Evolutionary conservation across 2,329 filamentous ascomycete species (phyloP), one percentile per base, ranked within the genome.

Genomic region (Colletotrichum sp.): DNA sequence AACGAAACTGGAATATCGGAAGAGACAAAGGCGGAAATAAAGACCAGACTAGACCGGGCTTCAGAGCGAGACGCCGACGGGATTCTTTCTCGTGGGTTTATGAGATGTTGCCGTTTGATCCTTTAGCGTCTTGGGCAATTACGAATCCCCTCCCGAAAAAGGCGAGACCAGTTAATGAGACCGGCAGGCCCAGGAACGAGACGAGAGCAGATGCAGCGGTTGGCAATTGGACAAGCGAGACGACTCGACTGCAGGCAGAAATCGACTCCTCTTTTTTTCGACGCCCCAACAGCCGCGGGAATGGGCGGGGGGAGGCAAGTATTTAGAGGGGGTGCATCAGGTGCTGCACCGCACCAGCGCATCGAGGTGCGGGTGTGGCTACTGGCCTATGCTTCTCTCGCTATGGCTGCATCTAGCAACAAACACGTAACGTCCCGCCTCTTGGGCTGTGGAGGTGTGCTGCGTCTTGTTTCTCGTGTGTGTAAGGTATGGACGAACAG

Each of bases 101-200:
- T 55, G 30, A 21, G 63, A 55, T n/a, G 63, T 64, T 78, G 77
- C 77, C 77, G 77, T 75, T 71, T 24, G 44, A 71, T 77, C 77
- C 76, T 74, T 77, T 78, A 78, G 77, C 75, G 77, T 77, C 77
- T 78, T 77, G 77, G 77, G 65, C 71, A 72, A 75, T 77, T 74
- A 78, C 77, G 77, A 78, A 69, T 77, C 68, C 77, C 65, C 68
- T 68, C 77, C 62, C 75, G 26, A 71, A 71, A 66, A 21, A 65
- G 70, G 64, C 44, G 64, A 69, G 57, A 55, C 64, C 64, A 76
- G 69, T 67, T 68, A 69, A 72, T 69, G 73, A 76, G 73, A 76
- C 69, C 44, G 59, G 44, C 70, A 52, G 66, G 44, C 69, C 70
- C 26, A 76, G 73, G 73, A 69, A 76, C 73, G 70, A 68, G 73